These are phyloP conservation scores for Fusarium sp. DNA, from an alignment of 2,329 filamentous ascomycete species.

Conservation along the genomic window DNA sequence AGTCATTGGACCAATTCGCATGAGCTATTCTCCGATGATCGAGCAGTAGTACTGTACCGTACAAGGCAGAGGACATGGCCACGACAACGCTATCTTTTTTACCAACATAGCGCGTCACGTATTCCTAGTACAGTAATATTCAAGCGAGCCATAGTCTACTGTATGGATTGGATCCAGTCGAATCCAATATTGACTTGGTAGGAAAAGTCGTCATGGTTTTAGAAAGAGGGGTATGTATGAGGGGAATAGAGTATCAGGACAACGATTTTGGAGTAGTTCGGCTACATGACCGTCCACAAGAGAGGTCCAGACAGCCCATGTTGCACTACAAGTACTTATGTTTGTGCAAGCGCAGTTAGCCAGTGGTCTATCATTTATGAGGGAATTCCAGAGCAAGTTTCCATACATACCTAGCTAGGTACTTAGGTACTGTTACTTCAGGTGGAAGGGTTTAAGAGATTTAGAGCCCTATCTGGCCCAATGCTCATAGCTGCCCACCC, in stretches of 20 bases:
- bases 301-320: slow-evolving; percentile 23
- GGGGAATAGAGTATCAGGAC: slow-evolving; percentile 24
- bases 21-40: slow-evolving; percentile 43
- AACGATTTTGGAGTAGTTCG: slow-evolving; percentile 24
- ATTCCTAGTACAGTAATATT: neutral
- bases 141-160: slow-evolving; percentile 10
- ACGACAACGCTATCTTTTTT: slow-evolving; percentile 3
- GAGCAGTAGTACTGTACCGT: slow-evolving; percentile 11
- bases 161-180: neutral
- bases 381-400: slow-evolving; percentile 21
- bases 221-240: slow-evolving; percentile 24
- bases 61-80: slow-evolving; percentile 2
- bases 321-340: slow-evolving; percentile 7
- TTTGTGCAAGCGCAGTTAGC: neutral
- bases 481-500: slow-evolving; percentile 11
- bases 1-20: slow-evolving; percentile 41
- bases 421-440: neutral
- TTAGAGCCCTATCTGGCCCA: slow-evolving; percentile 19
- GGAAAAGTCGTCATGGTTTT: neutral
- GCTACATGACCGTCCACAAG: slow-evolving; percentile 18
- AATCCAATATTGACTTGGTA: neutral
- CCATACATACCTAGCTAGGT: no score
- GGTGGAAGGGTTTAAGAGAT: slow-evolving; percentile 1
- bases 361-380: slow-evolving; percentile 29
- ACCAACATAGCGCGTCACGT: slow-evolving; percentile 6